A percentile compares a stretch with the other conserved stretches of the same genome.
These are phyloP conservation scores for Gynochthodes officinalis DNA, from an alignment of 257 asterid genomes.

Conservation along the genomic window DNA sequence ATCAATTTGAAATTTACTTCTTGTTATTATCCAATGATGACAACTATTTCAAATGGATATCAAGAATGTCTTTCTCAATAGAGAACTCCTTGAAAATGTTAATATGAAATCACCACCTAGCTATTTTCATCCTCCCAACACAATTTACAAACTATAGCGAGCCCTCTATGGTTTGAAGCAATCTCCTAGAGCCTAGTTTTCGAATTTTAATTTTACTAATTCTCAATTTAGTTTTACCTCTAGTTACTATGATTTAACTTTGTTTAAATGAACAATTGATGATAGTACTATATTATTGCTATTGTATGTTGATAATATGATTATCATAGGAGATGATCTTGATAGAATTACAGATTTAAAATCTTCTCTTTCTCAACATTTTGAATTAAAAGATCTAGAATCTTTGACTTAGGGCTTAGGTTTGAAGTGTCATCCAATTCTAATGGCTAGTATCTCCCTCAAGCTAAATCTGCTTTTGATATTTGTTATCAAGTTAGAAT, in stretches of 20 bases:
- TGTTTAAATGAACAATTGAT: background rate
- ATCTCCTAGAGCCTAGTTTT: background rate
- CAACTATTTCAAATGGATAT: too few species aligned
- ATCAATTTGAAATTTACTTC: background rate
- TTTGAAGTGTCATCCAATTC: background rate
- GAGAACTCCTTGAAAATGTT: background rate
- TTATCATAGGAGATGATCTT: background rate
- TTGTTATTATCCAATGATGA: background rate
- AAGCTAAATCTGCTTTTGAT: background rate
- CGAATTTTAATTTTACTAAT: background rate
- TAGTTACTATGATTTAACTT: background rate
- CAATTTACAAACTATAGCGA: background rate
- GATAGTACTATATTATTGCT: background rate
- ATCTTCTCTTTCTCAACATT: background rate
- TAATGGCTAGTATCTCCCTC: background rate
- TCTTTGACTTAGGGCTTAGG: background rate
- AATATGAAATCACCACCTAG: background rate
- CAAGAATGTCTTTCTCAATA: background rate
- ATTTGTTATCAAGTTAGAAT: background rate
- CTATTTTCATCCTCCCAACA: background rate
- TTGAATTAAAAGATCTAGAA: background rate
- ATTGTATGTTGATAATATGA: background rate
- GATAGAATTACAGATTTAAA: background rate
- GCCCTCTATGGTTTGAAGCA: background rate
- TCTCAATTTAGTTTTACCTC: background rate